These are phyloP conservation scores for Pyrenula aspistea DNA, from an alignment of 495 filamentous ascomycete species.

Conservation along the genomic window DNA sequence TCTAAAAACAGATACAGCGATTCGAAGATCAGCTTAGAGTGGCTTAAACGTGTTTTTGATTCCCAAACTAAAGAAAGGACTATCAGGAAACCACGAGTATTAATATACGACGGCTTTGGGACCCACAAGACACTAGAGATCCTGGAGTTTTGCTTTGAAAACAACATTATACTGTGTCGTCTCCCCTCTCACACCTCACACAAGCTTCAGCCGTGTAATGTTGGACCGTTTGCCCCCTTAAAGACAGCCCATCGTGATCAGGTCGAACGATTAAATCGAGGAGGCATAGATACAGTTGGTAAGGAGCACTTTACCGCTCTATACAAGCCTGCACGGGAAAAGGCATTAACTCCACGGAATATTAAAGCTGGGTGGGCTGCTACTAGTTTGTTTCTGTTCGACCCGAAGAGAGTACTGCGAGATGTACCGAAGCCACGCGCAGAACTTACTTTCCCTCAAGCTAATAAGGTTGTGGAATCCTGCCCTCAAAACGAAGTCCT, in stretches of 20 bases:
- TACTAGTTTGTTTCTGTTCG: constrained; percentile 20
- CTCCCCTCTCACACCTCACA: constrained; percentile 18
- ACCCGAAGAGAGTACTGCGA: constrained; percentile 21
- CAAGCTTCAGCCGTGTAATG: constrained; percentile 17
- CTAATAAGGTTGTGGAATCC: constrained; percentile 10
- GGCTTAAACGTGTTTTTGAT: constrained; percentile 20
- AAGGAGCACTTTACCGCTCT: constrained; percentile 23
- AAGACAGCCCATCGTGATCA: constrained; percentile 15
- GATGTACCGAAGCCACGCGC: constrained; percentile 10
- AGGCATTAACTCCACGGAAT: constrained; percentile 18
- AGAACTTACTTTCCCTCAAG: constrained; percentile 12
- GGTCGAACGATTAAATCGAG: constrained; percentile 11
- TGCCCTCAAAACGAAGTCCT: constrained; percentile 12
- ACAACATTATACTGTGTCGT: constrained; percentile 18
- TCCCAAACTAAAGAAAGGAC: constrained; percentile 16
- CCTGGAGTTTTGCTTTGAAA: constrained; percentile 16
- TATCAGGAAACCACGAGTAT: constrained; percentile 10
- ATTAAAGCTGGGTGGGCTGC: constrained; percentile 17
- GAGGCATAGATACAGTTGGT: constrained; percentile 14
- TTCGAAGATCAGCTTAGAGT: constrained; percentile 21
- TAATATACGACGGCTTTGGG: constrained; percentile 17
- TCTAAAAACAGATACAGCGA: constrained; percentile 19
- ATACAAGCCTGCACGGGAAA: constrained; percentile 17
- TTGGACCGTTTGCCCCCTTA: constrained; percentile 17
- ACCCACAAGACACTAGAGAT: constrained; percentile 16